Conservation (phyloP, 768 basidiomycete species). For the Chalciporus piperatus region DNA sequence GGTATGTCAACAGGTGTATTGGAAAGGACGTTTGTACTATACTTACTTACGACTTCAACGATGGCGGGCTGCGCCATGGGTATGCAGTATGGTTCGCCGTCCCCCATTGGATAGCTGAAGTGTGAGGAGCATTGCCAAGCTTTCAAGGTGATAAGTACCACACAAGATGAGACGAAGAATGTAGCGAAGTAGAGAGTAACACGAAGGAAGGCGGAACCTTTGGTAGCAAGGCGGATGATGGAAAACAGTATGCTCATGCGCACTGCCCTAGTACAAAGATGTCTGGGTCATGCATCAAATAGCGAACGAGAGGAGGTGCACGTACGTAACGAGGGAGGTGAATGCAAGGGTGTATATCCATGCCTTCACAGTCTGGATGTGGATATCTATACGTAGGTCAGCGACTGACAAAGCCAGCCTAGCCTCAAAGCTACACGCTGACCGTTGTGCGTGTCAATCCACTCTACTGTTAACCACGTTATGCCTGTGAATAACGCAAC, state of each 20-base stretch:
- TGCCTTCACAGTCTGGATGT: background rate
- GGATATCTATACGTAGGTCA: background rate
- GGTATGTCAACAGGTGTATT: too few relatives aligned
- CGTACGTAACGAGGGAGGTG: slow-evolving; percentile 2
- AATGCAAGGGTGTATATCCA: slow-evolving; percentile 3
- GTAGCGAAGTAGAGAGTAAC: background rate
- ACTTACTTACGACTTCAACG: slow-evolving; percentile 1
- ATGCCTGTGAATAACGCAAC: background rate
- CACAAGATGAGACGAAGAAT: slow-evolving; percentile 1
- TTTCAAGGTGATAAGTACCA: slow-evolving; percentile 1
- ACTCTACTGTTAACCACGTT: background rate
- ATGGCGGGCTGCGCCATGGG: background rate
- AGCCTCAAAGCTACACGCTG: background rate
- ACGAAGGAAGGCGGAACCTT: background rate
- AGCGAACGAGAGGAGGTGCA: background rate
- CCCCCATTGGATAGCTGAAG: too few relatives aligned
- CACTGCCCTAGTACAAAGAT: background rate
- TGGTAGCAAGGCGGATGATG: slow-evolving; percentile 6
- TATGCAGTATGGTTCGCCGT: background rate
- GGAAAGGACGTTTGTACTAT: too few relatives aligned
- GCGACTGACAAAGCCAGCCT: background rate
- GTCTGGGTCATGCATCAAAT: background rate
- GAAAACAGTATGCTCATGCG: slow-evolving; percentile 13
- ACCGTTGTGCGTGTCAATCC: background rate
- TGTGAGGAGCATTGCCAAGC: background rate